These are phyloP conservation scores for Morella rubra DNA, from an alignment of 306 rosid genomes.

Conservation along the genomic window DNA sequence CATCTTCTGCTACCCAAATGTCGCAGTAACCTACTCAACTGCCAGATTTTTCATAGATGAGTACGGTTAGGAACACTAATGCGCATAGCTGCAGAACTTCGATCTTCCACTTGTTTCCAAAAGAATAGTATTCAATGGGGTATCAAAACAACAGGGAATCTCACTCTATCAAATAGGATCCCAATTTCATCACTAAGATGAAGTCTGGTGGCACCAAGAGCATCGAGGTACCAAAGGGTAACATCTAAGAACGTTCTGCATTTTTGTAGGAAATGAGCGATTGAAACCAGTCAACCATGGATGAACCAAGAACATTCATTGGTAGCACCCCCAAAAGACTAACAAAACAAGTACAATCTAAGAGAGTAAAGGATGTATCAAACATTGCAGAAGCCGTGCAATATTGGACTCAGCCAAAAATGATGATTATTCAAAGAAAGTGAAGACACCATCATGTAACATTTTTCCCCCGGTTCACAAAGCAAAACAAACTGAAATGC, in stretches of 20 bases:
- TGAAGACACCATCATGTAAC: slow-evolving; percentile 19
- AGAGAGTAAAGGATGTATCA: not conserved
- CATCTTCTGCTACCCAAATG: not conserved
- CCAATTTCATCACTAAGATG: not conserved
- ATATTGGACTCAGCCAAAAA: slow-evolving; percentile 23
- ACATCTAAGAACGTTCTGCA: not conserved
- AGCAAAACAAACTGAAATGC: slow-evolving; percentile 34
- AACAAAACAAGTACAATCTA: not conserved
- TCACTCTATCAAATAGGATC: not conserved
- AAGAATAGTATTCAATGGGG: not conserved
- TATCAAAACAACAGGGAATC: not conserved
- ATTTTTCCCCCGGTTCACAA: slow-evolving; percentile 24
- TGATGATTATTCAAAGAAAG: slow-evolving; percentile 26
- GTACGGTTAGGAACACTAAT: not conserved
- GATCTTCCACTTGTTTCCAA: not conserved
- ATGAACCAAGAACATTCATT: not conserved
- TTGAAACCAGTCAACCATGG: not conserved
- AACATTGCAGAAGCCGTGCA: slow-evolving; percentile 6
- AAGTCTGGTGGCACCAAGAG: not conserved
- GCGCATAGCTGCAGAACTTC: not conserved
- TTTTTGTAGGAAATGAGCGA: not conserved
- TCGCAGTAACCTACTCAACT: not conserved
- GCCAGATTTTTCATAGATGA: not conserved
- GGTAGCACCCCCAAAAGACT: not conserved
- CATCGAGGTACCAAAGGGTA: not conserved